Base-by-base conservation (phyloP, 177 flowering plant genomes). In the Vitis hybrid region DNA sequence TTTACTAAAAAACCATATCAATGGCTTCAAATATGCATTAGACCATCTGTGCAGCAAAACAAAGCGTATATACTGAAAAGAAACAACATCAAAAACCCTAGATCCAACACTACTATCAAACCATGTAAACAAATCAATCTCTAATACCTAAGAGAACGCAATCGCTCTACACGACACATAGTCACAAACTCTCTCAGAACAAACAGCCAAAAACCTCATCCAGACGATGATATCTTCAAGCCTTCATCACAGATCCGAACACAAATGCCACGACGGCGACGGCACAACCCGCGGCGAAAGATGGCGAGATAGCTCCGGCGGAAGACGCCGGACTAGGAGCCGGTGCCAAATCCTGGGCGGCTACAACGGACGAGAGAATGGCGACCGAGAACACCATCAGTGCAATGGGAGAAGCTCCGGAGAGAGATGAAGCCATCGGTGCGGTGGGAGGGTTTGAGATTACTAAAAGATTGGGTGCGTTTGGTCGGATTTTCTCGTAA, bases 261-360 rank as follows among this genome's bases (percentile, higher is more conserved):
- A 77, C 15, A 50, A 80, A 75, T 19, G 78, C 77, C 10, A 59
- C 75, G 10, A 70, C 59, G 10, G 79, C 78, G 54, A 76, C 74
- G 26, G 70, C 12, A 66, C 62, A 54, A 59, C 77, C 82, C 2
- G 70, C 63, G 29, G 59, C 66, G 62, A 85, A 19, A 19, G 83
- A 76, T 3, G 83, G 83, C 1, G 74, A 67, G 59, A 78, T 34
- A 1, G 76, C 45, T 34, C 76, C 80, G n/a, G 79, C 80, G 0
- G 79, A 75, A 0, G 90, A 79, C 3, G 79, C 61, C 0, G 87
- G 86, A 9, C 74, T 56, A 1, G 90, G 90, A 1, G 86, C 86
- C 45, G 90, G 86, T 39, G 80, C 73, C 0, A 76, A 82, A 2
- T 76, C 75, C 0, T 60, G 71, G 14, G 74, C 83, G 6, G 72